Evolutionary conservation across 768 basidiomycete genomes (phyloP).

Genomic region (Dacryopinax spathularia): DNA sequence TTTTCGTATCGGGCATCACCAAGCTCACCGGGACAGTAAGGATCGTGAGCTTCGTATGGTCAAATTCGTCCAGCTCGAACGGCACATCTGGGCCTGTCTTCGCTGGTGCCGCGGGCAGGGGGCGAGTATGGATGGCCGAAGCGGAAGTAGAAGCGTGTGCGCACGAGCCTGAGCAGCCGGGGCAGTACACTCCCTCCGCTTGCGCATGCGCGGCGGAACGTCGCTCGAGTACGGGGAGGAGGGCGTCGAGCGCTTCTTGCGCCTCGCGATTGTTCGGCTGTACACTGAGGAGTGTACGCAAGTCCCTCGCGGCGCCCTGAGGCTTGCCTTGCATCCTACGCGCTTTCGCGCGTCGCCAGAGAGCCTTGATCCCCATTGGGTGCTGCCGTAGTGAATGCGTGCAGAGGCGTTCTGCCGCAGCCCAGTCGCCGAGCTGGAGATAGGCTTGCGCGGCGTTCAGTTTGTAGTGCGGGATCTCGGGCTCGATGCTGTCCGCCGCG

Average conservation of each 20-base stretch:
- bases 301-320: constrained; percentile 50
- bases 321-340: constrained; percentile 42
- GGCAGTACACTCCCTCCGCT: not conserved
- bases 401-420: constrained; percentile 57
- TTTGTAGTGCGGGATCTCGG: constrained; percentile 61
- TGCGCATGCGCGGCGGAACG: constrained; percentile 1
- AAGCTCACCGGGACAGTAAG: constrained; percentile 33
- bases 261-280: constrained; percentile 57
- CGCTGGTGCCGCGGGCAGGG: constrained; percentile 28
- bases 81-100: constrained; percentile 37
- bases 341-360: constrained; percentile 55
- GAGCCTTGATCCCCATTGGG: constrained; percentile 45
- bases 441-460: constrained; percentile 64
- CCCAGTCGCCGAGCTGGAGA: constrained; percentile 56
- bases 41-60: constrained; percentile 43
- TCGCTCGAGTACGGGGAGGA: constrained; percentile 20
- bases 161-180: not conserved
- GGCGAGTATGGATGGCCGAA: constrained; percentile 13
- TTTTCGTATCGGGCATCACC: constrained; percentile 22
- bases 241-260: constrained; percentile 36
- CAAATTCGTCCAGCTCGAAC: constrained; percentile 37
- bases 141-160: constrained; percentile 17
- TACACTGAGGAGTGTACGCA: constrained; percentile 43
- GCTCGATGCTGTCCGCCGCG: constrained; percentile 46
- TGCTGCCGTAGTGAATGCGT: constrained; percentile 50